Percentiles rank a stretch among this genome's conserved stretches.
phyloP scores from a whole-genome alignment of 2,329 filamentous ascomycete species.

The Fonsecaea monophora region DNA sequence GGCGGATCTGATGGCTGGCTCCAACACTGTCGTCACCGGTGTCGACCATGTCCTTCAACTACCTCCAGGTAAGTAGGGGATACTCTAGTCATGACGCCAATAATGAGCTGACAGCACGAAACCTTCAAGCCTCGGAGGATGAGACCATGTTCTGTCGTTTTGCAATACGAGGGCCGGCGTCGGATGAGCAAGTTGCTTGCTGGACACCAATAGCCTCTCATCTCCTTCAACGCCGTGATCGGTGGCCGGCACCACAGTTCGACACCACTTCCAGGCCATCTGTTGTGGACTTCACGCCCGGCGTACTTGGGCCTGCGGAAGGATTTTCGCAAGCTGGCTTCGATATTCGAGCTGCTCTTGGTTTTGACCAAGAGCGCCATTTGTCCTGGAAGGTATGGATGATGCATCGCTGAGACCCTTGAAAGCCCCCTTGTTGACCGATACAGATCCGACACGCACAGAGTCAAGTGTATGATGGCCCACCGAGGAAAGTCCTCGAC shows the following conservation, averaged over 20 bases:
- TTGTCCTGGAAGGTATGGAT: constrained; percentile 26
- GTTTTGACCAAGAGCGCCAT: constrained; percentile 27
- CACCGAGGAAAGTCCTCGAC: constrained; percentile 11
- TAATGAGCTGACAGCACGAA: constrained; percentile 1
- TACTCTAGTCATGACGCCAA: not conserved
- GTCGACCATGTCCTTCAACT: constrained; percentile 13
- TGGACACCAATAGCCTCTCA: constrained; percentile 27
- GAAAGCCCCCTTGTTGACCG: not conserved
- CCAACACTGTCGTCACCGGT: not conserved
- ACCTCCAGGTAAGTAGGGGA: constrained; percentile 18
- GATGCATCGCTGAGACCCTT: not conserved
- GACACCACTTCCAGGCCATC: constrained; percentile 12
- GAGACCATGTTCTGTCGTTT: constrained; percentile 27
- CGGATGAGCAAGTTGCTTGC: constrained; percentile 19
- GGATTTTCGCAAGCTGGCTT: constrained; percentile 30
- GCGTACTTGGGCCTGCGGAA: constrained; percentile 26
- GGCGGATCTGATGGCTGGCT: not conserved
- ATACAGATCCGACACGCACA: constrained; percentile 19
- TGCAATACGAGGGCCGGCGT: constrained; percentile 15
- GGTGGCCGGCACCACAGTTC: constrained; percentile 24
- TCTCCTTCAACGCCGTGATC: constrained; percentile 21
- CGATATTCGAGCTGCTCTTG: constrained; percentile 19
- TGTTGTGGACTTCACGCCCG: constrained; percentile 23
- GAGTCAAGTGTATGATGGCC: constrained; percentile 27
- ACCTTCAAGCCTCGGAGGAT: not conserved